phyloP scores from a whole-genome alignment of 805 yeast species.

The Cyberlindnera xylosilytica region DNA sequence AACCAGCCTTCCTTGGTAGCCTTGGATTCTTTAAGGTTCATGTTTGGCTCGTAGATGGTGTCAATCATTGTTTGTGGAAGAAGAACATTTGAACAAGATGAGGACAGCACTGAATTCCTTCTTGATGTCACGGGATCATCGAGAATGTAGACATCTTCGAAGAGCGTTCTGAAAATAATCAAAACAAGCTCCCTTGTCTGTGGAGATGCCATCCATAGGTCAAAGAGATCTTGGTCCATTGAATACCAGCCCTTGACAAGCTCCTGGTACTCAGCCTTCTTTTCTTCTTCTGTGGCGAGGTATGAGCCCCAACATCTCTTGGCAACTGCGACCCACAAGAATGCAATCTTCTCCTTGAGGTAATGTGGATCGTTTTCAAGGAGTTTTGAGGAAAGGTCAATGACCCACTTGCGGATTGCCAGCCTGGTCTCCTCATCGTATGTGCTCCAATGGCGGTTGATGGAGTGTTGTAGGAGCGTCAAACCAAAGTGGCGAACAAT shows the following conservation, averaged over 20 bases:
- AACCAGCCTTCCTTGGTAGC: conserved; percentile 86
- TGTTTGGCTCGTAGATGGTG: conserved; percentile 62
- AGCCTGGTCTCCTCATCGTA: conserved; percentile 57
- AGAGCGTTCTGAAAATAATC: conserved; percentile 76
- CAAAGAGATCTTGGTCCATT: conserved; percentile 77
- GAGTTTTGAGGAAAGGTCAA: conserved; percentile 67
- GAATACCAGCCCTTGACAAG: conserved; percentile 71
- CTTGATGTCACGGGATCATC: conserved; percentile 90
- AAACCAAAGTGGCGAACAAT: conserved; percentile 90
- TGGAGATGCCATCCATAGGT: conserved; percentile 65
- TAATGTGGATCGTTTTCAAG: conserved; percentile 77
- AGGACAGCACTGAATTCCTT: conserved; percentile 71
- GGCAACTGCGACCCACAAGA: conserved; percentile 87
- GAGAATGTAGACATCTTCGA: conserved; percentile 87
- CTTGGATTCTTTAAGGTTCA: conserved; percentile 60
- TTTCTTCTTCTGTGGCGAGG: conserved; percentile 36
- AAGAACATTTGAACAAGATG: conserved; percentile 79
- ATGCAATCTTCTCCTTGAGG: conserved; percentile 84
- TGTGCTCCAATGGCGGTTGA: conserved; percentile 48
- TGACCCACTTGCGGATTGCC: conserved; percentile 80
- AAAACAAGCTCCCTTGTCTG: conserved; percentile 74
- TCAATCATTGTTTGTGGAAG: conserved; percentile 67
- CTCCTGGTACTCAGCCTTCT: conserved; percentile 43
- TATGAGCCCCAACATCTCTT: conserved; percentile 88
- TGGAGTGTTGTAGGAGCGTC: conserved; percentile 70